Base-by-base conservation (phyloP, 2,329 filamentous ascomycete species). In the Metarhizium guizhouense region DNA sequence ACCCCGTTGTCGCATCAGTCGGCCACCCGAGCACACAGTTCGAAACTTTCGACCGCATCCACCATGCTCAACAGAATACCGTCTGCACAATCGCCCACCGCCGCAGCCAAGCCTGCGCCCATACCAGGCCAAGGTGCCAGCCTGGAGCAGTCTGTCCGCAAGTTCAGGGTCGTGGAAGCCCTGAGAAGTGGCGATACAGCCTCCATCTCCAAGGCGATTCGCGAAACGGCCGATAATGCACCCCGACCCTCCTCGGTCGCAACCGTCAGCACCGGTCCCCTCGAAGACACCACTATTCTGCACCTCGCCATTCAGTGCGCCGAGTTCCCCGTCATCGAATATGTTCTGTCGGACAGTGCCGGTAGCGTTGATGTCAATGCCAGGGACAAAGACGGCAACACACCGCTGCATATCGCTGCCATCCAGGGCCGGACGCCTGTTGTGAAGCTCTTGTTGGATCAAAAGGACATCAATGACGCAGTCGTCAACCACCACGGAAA, bases 291-390 rank as follows among this genome's bases (percentile, higher is more conserved):
- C 1, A 94, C 90, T 2, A 87, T 97, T 47, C 78, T 99, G 42
- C 93, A 99, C 70, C 78, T 99, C 45, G 92, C 94, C 30, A 90
- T 97, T 48, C 94, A 99, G 72, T 97, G 93, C 72, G 93, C 94
- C 52, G 94, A 97, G 69, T 81, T 87, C 51, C 86, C 90, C 20
- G 91, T 99, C 32, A 88, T 99, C 54, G 92, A 99, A 69, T 96
- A 93, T 65, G 87, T 97, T n/a, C 74, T 99, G 47, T 92, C 90
- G 2, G 81, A 90, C 59, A 83, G 87, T 34, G 79, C 76, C 14
- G 77, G 76, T 47, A 75, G 76, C 53, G 76, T 95, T 54, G 91
- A 97, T 66, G 76, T 97, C 69, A 99, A 97, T 70, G 86, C 88
- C 45, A 85, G 88, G 58, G 94, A 99, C 72, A 87, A 88, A 62